A percentile compares a stretch with the other conserved stretches of the same genome.
phyloP scores from a whole-genome alignment of 192 early-diverging fungal species.

The Coemansia sp. region DNA sequence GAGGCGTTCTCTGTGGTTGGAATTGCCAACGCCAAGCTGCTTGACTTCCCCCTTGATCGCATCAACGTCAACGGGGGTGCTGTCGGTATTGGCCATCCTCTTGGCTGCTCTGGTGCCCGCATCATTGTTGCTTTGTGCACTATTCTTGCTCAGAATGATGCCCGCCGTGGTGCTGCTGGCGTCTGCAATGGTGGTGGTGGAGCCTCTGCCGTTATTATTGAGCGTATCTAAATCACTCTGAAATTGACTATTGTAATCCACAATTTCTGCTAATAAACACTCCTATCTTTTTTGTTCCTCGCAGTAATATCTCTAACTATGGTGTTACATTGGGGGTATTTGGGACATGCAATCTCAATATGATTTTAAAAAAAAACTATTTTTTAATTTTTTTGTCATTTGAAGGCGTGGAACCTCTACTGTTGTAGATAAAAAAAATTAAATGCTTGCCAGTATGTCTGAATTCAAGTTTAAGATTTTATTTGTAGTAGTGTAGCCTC shows the following conservation, averaged over 20 bases:
- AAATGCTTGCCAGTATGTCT: too few species aligned
- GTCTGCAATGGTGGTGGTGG: conserved; percentile 98
- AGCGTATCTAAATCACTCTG: conserved; percentile 47
- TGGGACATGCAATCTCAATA: too few species aligned
- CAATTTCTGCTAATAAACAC: too few species aligned
- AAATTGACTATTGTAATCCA: background rate
- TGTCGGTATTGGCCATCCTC: conserved; percentile 94
- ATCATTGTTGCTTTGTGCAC: conserved; percentile 79
- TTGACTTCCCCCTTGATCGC: conserved; percentile 69
- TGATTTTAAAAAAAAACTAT: too few species aligned
- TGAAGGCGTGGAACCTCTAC: too few species aligned
- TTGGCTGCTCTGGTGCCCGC: conserved; percentile 93
- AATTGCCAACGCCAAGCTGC: conserved; percentile 80
- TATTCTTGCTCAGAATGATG: conserved; percentile 67
- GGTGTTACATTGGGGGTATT: too few species aligned
- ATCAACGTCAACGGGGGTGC: conserved; percentile 96
- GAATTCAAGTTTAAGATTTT: too few species aligned
- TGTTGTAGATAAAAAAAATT: too few species aligned
- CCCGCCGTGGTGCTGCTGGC: conserved; percentile 84
- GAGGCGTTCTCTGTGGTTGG: conserved; percentile 83
- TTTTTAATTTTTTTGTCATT: too few species aligned
- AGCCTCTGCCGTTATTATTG: conserved; percentile 82
- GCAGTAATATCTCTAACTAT: too few species aligned
- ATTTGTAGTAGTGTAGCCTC: too few species aligned
- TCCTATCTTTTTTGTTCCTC: too few species aligned